Evolutionary conservation across 352 stramenopile genomes (phyloP).

Genomic region (Globisporangium sylvaticum): DNA sequence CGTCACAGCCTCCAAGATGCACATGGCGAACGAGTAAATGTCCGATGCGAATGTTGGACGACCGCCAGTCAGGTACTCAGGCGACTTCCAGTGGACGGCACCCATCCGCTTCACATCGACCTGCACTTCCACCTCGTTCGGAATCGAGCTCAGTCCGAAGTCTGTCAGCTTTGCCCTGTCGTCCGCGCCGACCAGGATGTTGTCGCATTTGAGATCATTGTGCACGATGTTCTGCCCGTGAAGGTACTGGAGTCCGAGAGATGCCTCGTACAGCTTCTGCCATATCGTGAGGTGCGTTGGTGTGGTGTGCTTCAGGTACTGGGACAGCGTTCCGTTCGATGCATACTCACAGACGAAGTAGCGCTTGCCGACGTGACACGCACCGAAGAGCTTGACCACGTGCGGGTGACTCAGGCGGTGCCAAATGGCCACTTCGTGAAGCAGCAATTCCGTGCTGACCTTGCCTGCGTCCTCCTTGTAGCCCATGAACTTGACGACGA

Average conservation of each 20-base stretch:
- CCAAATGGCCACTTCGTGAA: not conserved
- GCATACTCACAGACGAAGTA: not conserved
- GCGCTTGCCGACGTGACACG: not conserved
- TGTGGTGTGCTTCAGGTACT: not conserved
- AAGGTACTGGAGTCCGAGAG: constrained; percentile 6
- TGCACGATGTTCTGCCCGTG: constrained; percentile 5
- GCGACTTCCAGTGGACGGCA: not conserved
- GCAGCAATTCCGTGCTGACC: not conserved
- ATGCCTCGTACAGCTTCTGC: constrained; percentile 4
- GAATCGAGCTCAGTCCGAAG: constrained; percentile 18
- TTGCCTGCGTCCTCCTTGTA: not conserved
- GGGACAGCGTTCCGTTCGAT: not conserved
- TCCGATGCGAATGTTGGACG: not conserved
- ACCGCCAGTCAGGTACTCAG: not conserved
- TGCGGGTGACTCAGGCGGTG: not conserved
- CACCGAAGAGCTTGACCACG: not conserved
- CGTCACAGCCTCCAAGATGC: not conserved
- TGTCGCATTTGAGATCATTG: constrained; percentile 25
- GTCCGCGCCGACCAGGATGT: constrained; percentile 23
- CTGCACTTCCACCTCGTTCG: not conserved
- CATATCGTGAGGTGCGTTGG: not conserved
- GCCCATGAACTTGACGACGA: not conserved
- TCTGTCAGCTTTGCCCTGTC: constrained; percentile 25
- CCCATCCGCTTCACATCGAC: not conserved
- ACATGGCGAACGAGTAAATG: constrained; percentile 5